Base-by-base conservation (phyloP, 139 green algal species). In the Raphidocelis subcapitata region DNA sequence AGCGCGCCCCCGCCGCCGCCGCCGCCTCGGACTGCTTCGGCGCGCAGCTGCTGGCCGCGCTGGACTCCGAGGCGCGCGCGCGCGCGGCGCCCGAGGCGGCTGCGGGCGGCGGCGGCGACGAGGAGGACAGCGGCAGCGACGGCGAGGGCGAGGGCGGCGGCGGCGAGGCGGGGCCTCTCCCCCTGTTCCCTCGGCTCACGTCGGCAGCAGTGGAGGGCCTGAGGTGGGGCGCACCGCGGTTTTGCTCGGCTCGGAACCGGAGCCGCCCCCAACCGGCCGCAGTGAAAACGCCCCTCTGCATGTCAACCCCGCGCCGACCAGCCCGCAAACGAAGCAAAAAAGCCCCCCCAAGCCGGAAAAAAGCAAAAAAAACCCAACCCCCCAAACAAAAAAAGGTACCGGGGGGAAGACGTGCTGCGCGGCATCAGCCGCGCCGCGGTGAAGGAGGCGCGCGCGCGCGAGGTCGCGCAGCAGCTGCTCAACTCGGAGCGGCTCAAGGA, bases 391-490 rank as follows among this genome's bases (percentile, higher is more conserved):
- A n/a, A n/a, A n/a, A n/a, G n/a, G 21, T 98, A 97, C 74, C 79
- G 93, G 1, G 90, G 62, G 0, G 87, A 97, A 72, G 94, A 98
- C 41, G 86, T 98, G 29, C 81, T 85, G 2, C 79, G 88, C 26
- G 80, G 68, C 51, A 85, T 98, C 54, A 98, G 92, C 15, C 81
- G 76, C 35, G 78, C 69, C 2, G 87, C 85, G 16, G 84, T 98
- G 37, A 83, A 84, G 52, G 94, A 98, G 72, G 91, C 92, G 5
- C 64, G 92, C 0, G 88, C 92, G 32, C 90, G 92, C 64, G 94
- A 98, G 76, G 79, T 98, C 21, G 88, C 89, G 69, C 68, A 84
- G 36, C 94, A 98, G 88, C 80, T 98, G 81, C 88, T 98, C 69
- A 98, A 98, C 88, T 83, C 69, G 51, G 65, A 57, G 1, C 73